Evolutionary conservation across 1,284 basidiomycete genomes (phyloP), one percentile per base, ranked within the genome.

Genomic region (Melampsora americana): DNA sequence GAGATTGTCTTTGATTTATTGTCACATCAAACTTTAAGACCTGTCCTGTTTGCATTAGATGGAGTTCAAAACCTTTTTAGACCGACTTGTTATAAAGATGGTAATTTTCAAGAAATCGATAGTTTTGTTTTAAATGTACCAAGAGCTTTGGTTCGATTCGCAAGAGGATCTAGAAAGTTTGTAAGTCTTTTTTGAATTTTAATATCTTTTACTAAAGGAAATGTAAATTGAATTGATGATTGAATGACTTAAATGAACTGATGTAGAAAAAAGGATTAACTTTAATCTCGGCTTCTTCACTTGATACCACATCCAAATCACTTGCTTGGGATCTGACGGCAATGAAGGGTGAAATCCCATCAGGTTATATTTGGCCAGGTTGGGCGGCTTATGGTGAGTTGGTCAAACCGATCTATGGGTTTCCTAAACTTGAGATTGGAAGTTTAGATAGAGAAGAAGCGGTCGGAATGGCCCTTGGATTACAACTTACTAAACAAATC

Each of bases 11-110:
- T 77, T 7, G 61, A 75, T 18, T 30, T 66, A 42, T 48, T 77
- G 2, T 23, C 53, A 5, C 39, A 26, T 60, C 77, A 77, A 67
- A 48, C 74, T n/a, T 28, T 48, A 5, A 39, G 48, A 61, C 77
- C 77, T 32, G 59, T 75, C 18, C 50, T 77, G 12, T 30, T 77
- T 20, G 77, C 77, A 5, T 69, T 77, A 28, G 77, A 77, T 50
- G 68, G 71, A 53, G 56, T 68, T 1, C 77, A 77, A 60, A 73
- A 73, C 26, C 56, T 77, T 6, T 77, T 68, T 44, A 72, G 62
- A 39, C 69, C 77, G 11, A 35, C 72, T 4, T 23, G 56, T 35
- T 77, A 73, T 50, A 56, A 62, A 26, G 77, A 77, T 50, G 71
- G 46, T 6, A 35, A 26, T n/a, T 77, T 77, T 32, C 56, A 50